Conservation (phyloP, 2,329 filamentous ascomycete genomes). For the Trichoderma sp. region DNA sequence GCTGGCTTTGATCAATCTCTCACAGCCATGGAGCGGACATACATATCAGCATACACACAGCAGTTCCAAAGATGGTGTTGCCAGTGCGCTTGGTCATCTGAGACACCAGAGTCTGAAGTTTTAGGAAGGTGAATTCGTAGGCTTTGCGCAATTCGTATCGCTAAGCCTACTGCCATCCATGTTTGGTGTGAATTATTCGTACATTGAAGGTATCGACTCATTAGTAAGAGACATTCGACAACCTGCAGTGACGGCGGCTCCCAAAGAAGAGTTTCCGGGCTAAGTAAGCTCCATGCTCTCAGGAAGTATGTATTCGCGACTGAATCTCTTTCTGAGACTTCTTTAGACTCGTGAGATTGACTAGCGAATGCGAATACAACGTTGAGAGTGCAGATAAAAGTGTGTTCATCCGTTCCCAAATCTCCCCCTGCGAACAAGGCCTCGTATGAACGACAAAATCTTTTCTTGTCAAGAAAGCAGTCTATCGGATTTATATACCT, state of each 20-base stretch:
- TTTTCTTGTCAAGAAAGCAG: background rate
- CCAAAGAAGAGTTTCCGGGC: background rate
- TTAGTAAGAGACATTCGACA: background rate
- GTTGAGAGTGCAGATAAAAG: background rate
- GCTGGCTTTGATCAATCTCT: background rate
- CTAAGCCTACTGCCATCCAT: slow-evolving; percentile 6
- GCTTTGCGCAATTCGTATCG: background rate
- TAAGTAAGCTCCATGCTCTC: background rate
- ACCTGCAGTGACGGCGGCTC: background rate
- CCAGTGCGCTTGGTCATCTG: background rate
- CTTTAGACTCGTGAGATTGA: background rate
- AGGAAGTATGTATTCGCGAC: background rate
- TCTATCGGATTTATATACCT: background rate
- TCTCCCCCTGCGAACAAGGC: background rate
- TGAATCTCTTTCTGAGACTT: background rate
- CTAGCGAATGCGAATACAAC: background rate
- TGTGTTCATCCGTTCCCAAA: background rate
- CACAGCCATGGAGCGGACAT: background rate
- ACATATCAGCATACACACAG: slow-evolving; percentile 3
- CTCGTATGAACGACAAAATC: background rate
- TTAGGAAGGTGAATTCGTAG: background rate
- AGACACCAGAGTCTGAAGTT: background rate
- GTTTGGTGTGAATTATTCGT: background rate
- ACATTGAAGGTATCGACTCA: slow-evolving; percentile 1
- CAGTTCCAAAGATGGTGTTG: slow-evolving; percentile 5